These are phyloP conservation scores for Obba rivulosa DNA, from an alignment of 768 basidiomycete genomes.

Conservation along the genomic window DNA sequence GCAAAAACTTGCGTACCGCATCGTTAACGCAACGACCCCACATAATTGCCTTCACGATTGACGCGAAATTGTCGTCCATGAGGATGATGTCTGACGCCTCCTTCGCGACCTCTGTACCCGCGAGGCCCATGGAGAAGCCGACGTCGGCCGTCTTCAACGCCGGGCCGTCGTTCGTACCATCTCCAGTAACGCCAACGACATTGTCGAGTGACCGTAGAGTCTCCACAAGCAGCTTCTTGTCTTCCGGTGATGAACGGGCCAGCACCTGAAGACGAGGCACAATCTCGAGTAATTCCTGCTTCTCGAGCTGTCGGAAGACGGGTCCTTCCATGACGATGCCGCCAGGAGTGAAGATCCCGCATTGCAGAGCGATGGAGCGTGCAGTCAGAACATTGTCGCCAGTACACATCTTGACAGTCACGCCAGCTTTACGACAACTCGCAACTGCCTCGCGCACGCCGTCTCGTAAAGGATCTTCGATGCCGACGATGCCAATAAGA, in stretches of 20 bases:
- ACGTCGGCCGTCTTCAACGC: constrained; percentile 94
- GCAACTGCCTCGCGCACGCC: constrained; percentile 88
- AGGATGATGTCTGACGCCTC: constrained; percentile 98
- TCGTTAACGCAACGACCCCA: constrained; percentile 99
- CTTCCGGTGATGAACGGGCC: constrained; percentile 94
- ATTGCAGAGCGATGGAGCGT: constrained; percentile 94
- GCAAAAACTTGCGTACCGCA: constrained; percentile 93
- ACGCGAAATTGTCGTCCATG: constrained; percentile 96
- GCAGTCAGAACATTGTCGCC: constrained; percentile 95
- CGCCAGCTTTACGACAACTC: constrained; percentile 85
- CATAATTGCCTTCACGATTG: constrained; percentile 96
- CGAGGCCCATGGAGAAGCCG: constrained; percentile 95
- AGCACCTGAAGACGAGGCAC: constrained; percentile 93
- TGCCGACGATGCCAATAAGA: constrained; percentile 86
- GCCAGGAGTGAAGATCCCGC: constrained; percentile 89
- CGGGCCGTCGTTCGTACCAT: constrained; percentile 97
- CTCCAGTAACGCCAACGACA: constrained; percentile 93
- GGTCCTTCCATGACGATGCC: constrained; percentile 99
- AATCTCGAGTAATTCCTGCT: constrained; percentile 69
- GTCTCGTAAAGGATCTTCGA: constrained; percentile 91
- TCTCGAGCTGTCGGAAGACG: constrained; percentile 74
- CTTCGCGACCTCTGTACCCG: constrained; percentile 97
- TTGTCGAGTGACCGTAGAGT: constrained; percentile 83
- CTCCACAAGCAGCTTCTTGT: constrained; percentile 91
- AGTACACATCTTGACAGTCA: constrained; percentile 96